A percentile compares a stretch with the other conserved stretches of the same genome.
These are phyloP conservation scores for Shiraia bambusicola DNA, from an alignment of 2,329 filamentous ascomycete species.

Conservation along the genomic window DNA sequence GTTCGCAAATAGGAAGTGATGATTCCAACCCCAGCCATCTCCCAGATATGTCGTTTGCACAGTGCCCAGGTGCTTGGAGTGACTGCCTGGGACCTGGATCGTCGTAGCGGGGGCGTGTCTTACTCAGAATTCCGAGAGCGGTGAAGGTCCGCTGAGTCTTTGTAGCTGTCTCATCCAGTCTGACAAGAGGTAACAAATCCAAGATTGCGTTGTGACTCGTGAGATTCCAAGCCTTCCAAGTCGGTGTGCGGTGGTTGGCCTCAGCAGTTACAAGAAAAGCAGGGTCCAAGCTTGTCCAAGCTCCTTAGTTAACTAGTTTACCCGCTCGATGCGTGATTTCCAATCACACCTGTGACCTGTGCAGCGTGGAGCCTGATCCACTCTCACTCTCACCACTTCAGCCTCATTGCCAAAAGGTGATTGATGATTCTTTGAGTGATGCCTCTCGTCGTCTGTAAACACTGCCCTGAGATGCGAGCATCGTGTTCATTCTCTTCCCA, in stretches of 20 bases:
- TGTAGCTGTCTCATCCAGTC: conserved; percentile 15
- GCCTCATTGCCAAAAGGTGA: no score
- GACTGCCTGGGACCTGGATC: conserved; percentile 12
- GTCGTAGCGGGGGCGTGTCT: conserved; percentile 23
- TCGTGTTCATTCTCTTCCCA: no score
- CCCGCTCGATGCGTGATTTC: no score
- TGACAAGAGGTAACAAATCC: conserved; percentile 6
- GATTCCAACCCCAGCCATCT: conserved; percentile 22
- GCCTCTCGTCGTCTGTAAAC: no score
- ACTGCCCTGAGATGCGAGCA: no score
- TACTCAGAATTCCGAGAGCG: conserved; percentile 25
- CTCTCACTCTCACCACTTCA: no score
- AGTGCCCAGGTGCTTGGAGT: conserved; percentile 13
- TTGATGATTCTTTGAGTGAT: no score
- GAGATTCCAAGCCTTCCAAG: conserved; percentile 13
- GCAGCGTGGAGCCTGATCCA: no score
- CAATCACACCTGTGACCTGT: no score
- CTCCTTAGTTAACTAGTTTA: no score
- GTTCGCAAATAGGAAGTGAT: conserved; percentile 9
- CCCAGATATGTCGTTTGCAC: conserved; percentile 11
- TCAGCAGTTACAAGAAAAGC: conserved; percentile 2
- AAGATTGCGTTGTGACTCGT: conserved; percentile 17
- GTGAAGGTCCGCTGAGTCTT: conserved; percentile 17
- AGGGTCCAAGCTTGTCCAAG: no score
- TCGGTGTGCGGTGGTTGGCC: conserved; percentile 22